Conservation (phyloP, 495 filamentous ascomycete genomes). For the Cercophora scortea region DNA sequence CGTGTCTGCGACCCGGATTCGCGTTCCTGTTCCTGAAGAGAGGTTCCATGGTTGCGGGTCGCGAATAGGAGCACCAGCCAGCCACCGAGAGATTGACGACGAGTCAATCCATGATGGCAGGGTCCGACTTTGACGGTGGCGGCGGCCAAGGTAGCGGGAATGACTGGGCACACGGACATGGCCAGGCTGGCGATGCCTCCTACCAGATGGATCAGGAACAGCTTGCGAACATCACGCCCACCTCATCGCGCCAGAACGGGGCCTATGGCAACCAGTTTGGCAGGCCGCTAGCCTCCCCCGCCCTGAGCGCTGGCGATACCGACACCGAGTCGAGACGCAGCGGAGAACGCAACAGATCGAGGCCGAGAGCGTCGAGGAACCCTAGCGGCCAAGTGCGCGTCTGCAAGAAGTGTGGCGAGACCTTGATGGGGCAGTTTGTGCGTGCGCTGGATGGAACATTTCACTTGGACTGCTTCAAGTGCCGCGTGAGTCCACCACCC, state of each 20-base stretch:
- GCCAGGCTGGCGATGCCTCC: conserved; percentile 5
- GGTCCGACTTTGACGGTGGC: conserved; percentile 19
- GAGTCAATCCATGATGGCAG: conserved; percentile 13
- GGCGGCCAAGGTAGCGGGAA: conserved; percentile 8
- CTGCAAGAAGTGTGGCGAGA: conserved; percentile 83
- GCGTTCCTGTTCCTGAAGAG: neutral
- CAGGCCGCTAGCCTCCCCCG: conserved; percentile 29
- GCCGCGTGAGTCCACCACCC: conserved; percentile 60
- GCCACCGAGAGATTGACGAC: conserved; percentile 12
- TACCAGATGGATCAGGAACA: conserved; percentile 30
- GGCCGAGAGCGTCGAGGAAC: conserved; percentile 34
- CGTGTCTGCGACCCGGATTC: conserved; percentile 1
- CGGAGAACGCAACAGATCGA: conserved; percentile 41
- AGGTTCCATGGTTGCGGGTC: conserved; percentile 11
- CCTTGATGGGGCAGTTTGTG: conserved; percentile 91
- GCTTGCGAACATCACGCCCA: conserved; percentile 25
- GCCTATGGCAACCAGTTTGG: conserved; percentile 19
- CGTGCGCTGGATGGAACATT: conserved; percentile 85
- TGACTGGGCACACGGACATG: conserved; percentile 15
- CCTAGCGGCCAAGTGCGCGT: conserved; percentile 50
- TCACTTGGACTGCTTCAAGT: conserved; percentile 97
- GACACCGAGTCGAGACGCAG: conserved; percentile 31
- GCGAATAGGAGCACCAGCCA: conserved; percentile 5
- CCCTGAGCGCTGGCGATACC: conserved; percentile 29
- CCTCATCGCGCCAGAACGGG: conserved; percentile 30